phyloP scores from a whole-genome alignment of 164 flowering plant genomes.

The Stephania cephalantha region DNA sequence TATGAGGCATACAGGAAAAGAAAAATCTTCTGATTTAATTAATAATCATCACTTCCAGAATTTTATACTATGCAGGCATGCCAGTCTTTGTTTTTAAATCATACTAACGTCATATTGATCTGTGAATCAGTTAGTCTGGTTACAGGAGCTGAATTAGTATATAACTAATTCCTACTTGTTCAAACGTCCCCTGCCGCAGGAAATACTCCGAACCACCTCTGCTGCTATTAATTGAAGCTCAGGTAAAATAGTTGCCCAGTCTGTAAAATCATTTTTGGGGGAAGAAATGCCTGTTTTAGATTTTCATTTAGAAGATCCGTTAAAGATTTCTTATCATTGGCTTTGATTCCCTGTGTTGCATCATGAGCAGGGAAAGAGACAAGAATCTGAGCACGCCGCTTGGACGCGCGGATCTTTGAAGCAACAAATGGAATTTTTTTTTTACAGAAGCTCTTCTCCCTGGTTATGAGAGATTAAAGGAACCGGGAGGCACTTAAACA shows the following conservation, averaged over 20 bases:
- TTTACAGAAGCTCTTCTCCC: background rate
- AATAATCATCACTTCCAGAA: background rate
- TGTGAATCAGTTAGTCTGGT: background rate
- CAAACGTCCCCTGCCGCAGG: background rate
- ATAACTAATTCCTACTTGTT: background rate
- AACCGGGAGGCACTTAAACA: constrained; percentile 3
- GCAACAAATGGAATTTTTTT: background rate
- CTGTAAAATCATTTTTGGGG: background rate
- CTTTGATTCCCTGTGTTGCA: background rate
- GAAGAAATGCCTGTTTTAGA: background rate
- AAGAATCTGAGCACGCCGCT: background rate
- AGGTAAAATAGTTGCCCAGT: background rate
- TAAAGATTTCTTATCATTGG: background rate
- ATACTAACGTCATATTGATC: background rate
- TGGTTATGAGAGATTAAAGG: background rate
- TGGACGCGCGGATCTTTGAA: background rate
- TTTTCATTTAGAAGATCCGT: background rate
- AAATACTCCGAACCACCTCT: background rate
- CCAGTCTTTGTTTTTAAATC: background rate
- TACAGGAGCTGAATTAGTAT: background rate
- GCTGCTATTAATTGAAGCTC: background rate
- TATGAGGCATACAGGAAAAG: background rate
- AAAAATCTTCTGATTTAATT: background rate
- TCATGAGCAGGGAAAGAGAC: background rate
- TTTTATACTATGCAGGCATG: background rate